A percentile compares a stretch with the other conserved stretches of the same genome.
Conservation (phyloP, 1,139 yeast genomes). For the Casaregolazyma suthepensis region DNA sequence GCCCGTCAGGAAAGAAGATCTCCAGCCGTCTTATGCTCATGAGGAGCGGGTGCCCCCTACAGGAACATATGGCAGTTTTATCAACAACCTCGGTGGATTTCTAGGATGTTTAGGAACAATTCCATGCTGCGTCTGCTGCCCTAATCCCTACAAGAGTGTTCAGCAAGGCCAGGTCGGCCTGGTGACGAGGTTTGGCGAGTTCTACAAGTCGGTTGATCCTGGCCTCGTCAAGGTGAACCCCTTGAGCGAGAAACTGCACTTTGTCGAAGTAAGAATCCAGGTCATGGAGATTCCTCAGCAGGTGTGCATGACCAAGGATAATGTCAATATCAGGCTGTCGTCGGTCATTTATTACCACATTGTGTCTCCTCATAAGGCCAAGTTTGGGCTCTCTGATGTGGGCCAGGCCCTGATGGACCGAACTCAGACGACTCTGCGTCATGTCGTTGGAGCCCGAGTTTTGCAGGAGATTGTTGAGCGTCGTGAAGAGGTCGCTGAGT, state of each 20-base stretch:
- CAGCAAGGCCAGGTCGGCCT: slow-evolving; percentile 68
- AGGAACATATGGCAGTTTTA: slow-evolving; percentile 38
- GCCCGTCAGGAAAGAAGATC: slow-evolving; percentile 30
- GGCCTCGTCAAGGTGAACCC: slow-evolving; percentile 63
- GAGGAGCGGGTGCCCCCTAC: slow-evolving; percentile 32
- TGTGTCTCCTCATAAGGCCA: slow-evolving; percentile 63
- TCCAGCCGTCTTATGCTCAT: slow-evolving; percentile 35
- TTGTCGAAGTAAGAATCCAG: slow-evolving; percentile 52
- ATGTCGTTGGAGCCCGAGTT: slow-evolving; percentile 61
- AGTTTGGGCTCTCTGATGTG: slow-evolving; percentile 52
- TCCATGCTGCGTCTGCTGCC: slow-evolving; percentile 52
- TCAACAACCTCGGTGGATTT: slow-evolving; percentile 41
- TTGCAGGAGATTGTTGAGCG: slow-evolving; percentile 72
- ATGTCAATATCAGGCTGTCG: slow-evolving; percentile 55
- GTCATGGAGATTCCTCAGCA: slow-evolving; percentile 65
- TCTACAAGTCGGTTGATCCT: slow-evolving; percentile 62
- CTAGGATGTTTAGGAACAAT: slow-evolving; percentile 53
- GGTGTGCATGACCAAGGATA: slow-evolving; percentile 64
- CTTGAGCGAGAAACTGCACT: slow-evolving; percentile 51
- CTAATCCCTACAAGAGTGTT: slow-evolving; percentile 58
- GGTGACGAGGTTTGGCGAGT: slow-evolving; percentile 63
- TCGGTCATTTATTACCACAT: slow-evolving; percentile 67
- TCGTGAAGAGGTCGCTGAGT: slow-evolving; percentile 64
- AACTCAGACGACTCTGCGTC: slow-evolving; percentile 70
- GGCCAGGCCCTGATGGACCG: slow-evolving; percentile 59